Evolutionary conservation across 2,329 filamentous ascomycete genomes (phyloP).

Genomic region (Aspergillus versicolor): DNA sequence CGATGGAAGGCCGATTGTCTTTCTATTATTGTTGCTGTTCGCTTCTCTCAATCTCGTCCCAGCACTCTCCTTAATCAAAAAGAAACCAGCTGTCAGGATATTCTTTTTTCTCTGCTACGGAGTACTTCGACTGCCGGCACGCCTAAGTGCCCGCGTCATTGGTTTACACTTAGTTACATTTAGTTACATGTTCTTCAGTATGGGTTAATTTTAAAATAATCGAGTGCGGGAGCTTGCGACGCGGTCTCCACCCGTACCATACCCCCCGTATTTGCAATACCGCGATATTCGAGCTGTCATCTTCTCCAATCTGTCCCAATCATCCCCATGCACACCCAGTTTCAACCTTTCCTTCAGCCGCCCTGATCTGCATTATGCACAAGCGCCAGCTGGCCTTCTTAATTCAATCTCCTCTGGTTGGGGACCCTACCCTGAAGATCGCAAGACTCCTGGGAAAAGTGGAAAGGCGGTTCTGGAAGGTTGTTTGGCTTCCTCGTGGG

Average conservation of each 20-base stretch:
- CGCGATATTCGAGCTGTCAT: neutral
- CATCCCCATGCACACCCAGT: neutral
- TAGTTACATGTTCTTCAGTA: too few relatives aligned
- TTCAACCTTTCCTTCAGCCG: neutral
- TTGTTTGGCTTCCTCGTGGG: neutral
- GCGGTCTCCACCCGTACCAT: slow-evolving; percentile 1
- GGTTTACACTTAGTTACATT: too few relatives aligned
- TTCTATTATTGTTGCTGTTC: neutral
- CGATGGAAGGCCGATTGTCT: neutral
- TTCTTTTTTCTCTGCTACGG: too few relatives aligned
- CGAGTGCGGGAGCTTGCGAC: slow-evolving; percentile 4
- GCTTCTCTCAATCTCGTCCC: neutral
- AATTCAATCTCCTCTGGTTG: neutral
- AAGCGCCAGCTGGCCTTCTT: neutral
- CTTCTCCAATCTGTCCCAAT: neutral
- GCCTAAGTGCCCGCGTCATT: too few relatives aligned
- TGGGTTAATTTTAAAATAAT: neutral
- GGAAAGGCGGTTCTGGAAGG: neutral
- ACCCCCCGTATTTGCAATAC: slow-evolving; percentile 1
- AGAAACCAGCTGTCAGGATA: neutral
- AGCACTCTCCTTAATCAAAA: neutral
- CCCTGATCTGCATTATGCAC: neutral
- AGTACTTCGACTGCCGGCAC: too few relatives aligned
- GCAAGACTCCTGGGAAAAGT: too few relatives aligned
- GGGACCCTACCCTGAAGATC: too few relatives aligned